Evolutionary conservation across 345 rosid species (phyloP), one percentile per base, ranked within the genome.

Genomic region (Lepidium africanum): DNA sequence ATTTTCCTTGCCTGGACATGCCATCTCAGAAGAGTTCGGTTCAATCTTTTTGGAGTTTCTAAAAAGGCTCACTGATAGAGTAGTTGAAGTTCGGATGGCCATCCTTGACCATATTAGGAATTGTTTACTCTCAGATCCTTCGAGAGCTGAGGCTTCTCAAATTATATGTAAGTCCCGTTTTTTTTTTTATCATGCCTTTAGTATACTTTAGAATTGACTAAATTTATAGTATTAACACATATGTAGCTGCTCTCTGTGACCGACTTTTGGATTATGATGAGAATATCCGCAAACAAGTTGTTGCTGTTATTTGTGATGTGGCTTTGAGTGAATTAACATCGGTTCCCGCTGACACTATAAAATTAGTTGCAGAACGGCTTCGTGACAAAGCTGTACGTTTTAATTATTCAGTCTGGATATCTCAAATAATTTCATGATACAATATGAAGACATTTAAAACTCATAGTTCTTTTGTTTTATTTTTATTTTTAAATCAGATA

Each of bases 221-320:
- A 38, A 37, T 70, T 72, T 41, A 59, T 61, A 41, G 65, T 79
- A 23, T 55, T 55, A 33, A 54, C 48, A 30, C 59, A 63, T 75
- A 57, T 71, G 75, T 83, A 94, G 99, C 88, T 85, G 95, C 95
- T 11, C 89, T 94, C 15, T 86, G 97, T 79, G 99, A 94, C 52
- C 93, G 99, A 53, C 87, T 94, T 63, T 79, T 91, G 86, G 99
- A 94, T 82, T 91, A 83, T 71, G 99, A 94, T 80, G 99, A 94
- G 83, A 89, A 89, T 67, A 88, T 94, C 58, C 84, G 99, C 51
- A 91, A 89, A 85, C 90, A 84, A 83, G 99, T 91, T 63, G 97
- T 94, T 82, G 86, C 85, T 70, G 95, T 91, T 23, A 86, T 91
- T 68, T 86, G 91, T 66, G 91, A 91, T 78, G 93, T 86, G 78